Evolutionary conservation across 148 eudicot genomes (phyloP), one percentile per base, ranked within the genome.

Genomic region (Cornus florida): DNA sequence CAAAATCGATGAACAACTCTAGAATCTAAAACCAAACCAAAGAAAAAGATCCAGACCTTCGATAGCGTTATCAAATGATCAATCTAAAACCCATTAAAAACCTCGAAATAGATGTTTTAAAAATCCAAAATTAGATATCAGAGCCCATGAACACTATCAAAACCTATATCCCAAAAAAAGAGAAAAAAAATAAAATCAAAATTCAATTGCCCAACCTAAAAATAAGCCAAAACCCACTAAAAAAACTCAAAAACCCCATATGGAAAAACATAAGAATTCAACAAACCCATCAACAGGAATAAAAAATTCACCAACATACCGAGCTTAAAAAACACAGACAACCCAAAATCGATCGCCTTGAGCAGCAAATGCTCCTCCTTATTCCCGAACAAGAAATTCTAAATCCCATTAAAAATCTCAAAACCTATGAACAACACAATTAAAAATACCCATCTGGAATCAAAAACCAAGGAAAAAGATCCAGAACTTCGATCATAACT

Each of bases 331-430:
- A 92, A 94, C 72, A 94, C 96, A 28, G 98, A 94, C 53, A 94
- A 85, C 20, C 98, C 98, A 71, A 94, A 94, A 88, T 94, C 98
- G 79, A 94, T 94, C 35, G 92, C 98, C 71, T 94, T 94, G 17
- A 94, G 83, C 14, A 89, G 80, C 41, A 96, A 88, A 83, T 85
- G 83, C 79, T 94, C 98, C 81, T 90, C 92, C 87, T 92, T 92
- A 81, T 92, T 92, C 65, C 94, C 96, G 73, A 94, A 94, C 83
- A 94, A 84, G 80, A 94, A 94, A 80, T 94, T 94, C 89, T 94
- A n/a, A n/a, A n/a, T n/a, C 43, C 43, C 5, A 4, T 39, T 56
- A 10, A 56, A 10, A 56, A 56, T 4, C 19, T 56, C 60, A 56
- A 2, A 56, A 56, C 19, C 60, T 0, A 56, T 13, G 62, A 79